phyloP scores from a whole-genome alignment of 257 asterid genomes.

The Solanum etuberosum region DNA sequence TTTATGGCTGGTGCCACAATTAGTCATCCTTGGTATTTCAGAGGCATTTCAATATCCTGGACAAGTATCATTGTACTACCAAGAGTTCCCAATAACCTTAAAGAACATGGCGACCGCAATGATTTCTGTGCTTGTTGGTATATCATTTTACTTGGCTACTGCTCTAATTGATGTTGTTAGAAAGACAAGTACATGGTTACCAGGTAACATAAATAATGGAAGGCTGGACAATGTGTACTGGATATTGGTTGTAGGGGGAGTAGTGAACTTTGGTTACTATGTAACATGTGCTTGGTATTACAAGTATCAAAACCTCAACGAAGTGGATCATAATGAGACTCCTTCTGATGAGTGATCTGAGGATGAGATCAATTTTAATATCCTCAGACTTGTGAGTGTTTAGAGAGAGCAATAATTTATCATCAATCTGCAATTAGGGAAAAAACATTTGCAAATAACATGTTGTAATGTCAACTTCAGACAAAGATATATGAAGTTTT shows the following conservation, averaged over 20 bases:
- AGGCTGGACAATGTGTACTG: slow-evolving; percentile 18
- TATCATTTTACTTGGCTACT: slow-evolving; percentile 2
- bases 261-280: slow-evolving; percentile 6
- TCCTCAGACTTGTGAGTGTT: neutral
- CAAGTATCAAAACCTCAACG: neutral
- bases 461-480: too few relatives aligned
- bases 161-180: slow-evolving; percentile 5
- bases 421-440: neutral
- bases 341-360: neutral
- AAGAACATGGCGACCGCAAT: slow-evolving; percentile 51
- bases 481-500: too few relatives aligned
- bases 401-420: too few relatives aligned
- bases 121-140: slow-evolving; percentile 36
- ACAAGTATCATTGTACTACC: slow-evolving; percentile 42
- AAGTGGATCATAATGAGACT: neutral
- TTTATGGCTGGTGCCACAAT: slow-evolving; percentile 43
- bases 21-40: slow-evolving; percentile 27
- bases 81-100: slow-evolving; percentile 42
- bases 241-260: neutral
- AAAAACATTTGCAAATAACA: neutral
- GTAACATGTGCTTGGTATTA: neutral
- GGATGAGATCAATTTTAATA: neutral
- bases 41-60: slow-evolving; percentile 60
- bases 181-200: slow-evolving; percentile 9
- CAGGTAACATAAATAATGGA: slow-evolving; percentile 15